A percentile compares a stretch with the other conserved stretches of the same genome.
These are phyloP conservation scores for Agrocybe praecox DNA, from an alignment of 768 basidiomycete species.

Conservation along the genomic window DNA sequence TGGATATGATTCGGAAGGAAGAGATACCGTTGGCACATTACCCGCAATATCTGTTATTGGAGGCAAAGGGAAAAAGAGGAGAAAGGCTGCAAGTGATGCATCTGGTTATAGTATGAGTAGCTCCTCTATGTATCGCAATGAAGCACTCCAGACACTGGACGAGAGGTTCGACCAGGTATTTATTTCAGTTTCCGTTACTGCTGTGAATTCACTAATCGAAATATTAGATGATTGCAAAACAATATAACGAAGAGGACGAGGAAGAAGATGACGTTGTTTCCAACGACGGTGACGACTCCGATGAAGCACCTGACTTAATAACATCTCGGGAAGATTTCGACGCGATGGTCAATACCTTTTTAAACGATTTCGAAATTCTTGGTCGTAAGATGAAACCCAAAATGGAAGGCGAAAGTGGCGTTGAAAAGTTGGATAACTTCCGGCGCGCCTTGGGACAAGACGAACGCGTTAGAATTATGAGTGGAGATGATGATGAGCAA, in stretches of 20 bases:
- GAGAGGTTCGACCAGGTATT: slow-evolving; percentile 90
- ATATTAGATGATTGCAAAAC: slow-evolving; percentile 71
- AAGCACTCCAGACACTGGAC: slow-evolving; percentile 85
- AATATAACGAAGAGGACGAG: slow-evolving; percentile 71
- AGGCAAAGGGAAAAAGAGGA: slow-evolving; percentile 73
- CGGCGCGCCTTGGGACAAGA: slow-evolving; percentile 78
- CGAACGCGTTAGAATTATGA: slow-evolving; percentile 50
- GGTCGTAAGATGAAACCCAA: slow-evolving; percentile 85
- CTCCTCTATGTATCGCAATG: slow-evolving; percentile 93
- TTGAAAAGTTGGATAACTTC: slow-evolving; percentile 80
- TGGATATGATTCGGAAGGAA: slow-evolving; percentile 64
- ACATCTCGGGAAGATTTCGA: slow-evolving; percentile 89
- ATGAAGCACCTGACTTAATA: slow-evolving; percentile 74
- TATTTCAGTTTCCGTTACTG: slow-evolving; percentile 15
- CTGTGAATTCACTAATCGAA: background rate
- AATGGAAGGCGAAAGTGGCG: slow-evolving; percentile 70
- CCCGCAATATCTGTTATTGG: slow-evolving; percentile 78
- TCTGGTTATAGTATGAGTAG: slow-evolving; percentile 98
- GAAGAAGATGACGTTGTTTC: slow-evolving; percentile 37
- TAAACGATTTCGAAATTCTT: slow-evolving; percentile 87
- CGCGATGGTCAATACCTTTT: slow-evolving; percentile 90
- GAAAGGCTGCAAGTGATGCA: slow-evolving; percentile 79
- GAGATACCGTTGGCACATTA: slow-evolving; percentile 80
- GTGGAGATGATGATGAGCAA: slow-evolving; percentile 49
- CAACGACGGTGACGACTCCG: slow-evolving; percentile 43